A percentile compares a stretch with the other conserved stretches of the same genome.
Evolutionary conservation across 2,329 filamentous ascomycete genomes (phyloP).

Genomic region (Pseudogymnoascus sp.): DNA sequence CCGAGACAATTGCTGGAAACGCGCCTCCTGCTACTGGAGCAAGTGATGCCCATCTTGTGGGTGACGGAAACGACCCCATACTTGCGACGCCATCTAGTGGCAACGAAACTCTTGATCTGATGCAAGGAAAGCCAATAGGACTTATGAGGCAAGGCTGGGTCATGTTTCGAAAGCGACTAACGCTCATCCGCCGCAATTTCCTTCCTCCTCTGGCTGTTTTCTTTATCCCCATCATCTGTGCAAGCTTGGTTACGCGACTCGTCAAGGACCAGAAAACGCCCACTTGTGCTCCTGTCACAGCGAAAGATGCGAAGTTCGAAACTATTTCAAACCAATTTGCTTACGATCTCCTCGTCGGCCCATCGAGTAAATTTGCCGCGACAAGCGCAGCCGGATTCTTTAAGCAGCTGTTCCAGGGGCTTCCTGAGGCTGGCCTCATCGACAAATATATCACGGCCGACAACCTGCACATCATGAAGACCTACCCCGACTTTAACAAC

Average conservation of each 20-base stretch:
- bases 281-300: conserved; percentile 40
- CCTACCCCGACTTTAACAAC: conserved; percentile 58
- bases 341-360: conserved; percentile 34
- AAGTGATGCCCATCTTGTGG: conserved; percentile 8
- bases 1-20: conserved; percentile 15
- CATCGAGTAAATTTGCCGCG: conserved; percentile 30
- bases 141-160: conserved; percentile 64
- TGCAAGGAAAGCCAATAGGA: conserved; percentile 61
- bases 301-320: conserved; percentile 37
- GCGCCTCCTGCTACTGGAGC: conserved; percentile 15
- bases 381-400: conserved; percentile 19
- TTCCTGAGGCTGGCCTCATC: conserved; percentile 16
- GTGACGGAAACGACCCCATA: conserved; percentile 9
- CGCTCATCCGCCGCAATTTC: conserved; percentile 69
- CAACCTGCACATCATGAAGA: conserved; percentile 42
- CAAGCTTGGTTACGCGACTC: conserved; percentile 71
- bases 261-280: conserved; percentile 48
- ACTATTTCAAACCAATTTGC: conserved; percentile 16
- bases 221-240: conserved; percentile 69
- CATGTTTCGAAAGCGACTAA: conserved; percentile 69
- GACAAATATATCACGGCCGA: conserved; percentile 12
- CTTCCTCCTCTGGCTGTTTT: conserved; percentile 69
- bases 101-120: conserved; percentile 41
- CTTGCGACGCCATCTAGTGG: neutral
- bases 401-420: conserved; percentile 19